Evolutionary conservation across 2,329 filamentous ascomycete species (phyloP), one percentile per base, ranked within the genome.

Genomic region (Acrodontium crateriforme): DNA sequence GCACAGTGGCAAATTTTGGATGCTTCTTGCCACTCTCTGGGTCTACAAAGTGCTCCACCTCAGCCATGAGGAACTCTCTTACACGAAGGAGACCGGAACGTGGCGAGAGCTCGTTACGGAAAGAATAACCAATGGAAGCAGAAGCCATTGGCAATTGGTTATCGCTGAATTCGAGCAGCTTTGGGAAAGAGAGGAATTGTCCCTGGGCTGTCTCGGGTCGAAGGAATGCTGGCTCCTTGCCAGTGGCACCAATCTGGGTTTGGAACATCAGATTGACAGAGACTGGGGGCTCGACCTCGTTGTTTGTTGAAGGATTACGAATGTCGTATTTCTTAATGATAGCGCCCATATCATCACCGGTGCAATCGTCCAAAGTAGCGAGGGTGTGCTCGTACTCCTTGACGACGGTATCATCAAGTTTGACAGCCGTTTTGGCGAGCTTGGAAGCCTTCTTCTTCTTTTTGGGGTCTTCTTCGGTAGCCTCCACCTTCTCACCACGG

Each of bases 191-290:
- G 41, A 95, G 64, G 61, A 98, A 98, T 60, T 98, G 89, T 40
- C 89, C 89, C 66, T 98, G 89, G 3, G 89, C 89, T 16, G 89
- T 98, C 60, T 98, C 89, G 23, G 89, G 89, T 30, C 85, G 73
- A 33, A 94, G 67, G 55, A 83, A 94, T 30, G 82, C 85, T 25
- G 79, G 72, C 37, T 79, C 66, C 51, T 91, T 85, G 56, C 80
- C 79, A 62, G 81, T 91, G 31, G 87, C 85, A 37, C 89, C 89
- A 52, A 98, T 95, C 18, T 80, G 68, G 22, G 87, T 94, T 58
- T 87, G 78, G 67, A 95, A 98, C 89, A 98, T 98, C 49, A 98
- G 74, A 62, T 98, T 98, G 71, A 95, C 94, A 22, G 83, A 68
- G 27, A 92, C 78, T 3, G 89, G 89, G 16, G 79, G 76, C 16